Percentiles rank a stretch among this genome's conserved stretches.
phyloP scores from a whole-genome alignment of 805 yeast genomes.

The Candida bentonensis region DNA sequence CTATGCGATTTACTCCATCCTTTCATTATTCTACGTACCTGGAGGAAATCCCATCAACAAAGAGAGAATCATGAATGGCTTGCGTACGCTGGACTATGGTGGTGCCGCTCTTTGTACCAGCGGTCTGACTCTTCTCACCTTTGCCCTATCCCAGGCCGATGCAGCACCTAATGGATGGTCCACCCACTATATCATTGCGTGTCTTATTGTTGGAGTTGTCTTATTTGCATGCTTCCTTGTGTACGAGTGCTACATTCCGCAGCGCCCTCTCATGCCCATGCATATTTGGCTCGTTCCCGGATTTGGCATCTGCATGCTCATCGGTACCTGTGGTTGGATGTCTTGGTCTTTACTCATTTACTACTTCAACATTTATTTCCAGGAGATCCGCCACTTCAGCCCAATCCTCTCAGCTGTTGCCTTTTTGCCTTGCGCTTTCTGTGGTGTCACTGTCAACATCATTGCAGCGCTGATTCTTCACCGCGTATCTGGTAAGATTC shows the following conservation, averaged over 20 bases:
- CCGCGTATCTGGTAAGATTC: slow-evolving; percentile 26
- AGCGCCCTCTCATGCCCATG: slow-evolving; percentile 36
- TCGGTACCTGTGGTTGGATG: slow-evolving; percentile 29
- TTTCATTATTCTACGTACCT: slow-evolving; percentile 23
- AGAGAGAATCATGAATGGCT: slow-evolving; percentile 8
- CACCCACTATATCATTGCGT: slow-evolving; percentile 32
- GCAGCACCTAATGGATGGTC: slow-evolving; percentile 30
- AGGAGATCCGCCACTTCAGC: slow-evolving; percentile 24
- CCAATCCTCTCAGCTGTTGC: slow-evolving; percentile 31
- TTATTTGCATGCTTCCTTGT: slow-evolving; percentile 23
- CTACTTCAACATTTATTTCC: slow-evolving; percentile 31
- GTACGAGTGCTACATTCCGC: slow-evolving; percentile 28
- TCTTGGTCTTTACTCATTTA: slow-evolving; percentile 20
- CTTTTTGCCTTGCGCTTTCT: slow-evolving; percentile 29
- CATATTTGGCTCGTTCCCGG: slow-evolving; percentile 26
- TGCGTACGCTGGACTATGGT: slow-evolving; percentile 25
- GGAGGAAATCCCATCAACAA: slow-evolving; percentile 21
- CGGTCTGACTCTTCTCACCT: slow-evolving; percentile 29
- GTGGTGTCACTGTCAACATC: slow-evolving; percentile 29
- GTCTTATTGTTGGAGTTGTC: slow-evolving; percentile 26
- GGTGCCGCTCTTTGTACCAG: slow-evolving; percentile 29
- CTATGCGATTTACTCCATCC: slow-evolving; percentile 17
- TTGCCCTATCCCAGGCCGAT: slow-evolving; percentile 31
- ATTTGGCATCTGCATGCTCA: slow-evolving; percentile 27
- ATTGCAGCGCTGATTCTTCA: slow-evolving; percentile 36